A percentile compares a stretch with the other conserved stretches of the same genome.
phyloP scores from a whole-genome alignment of 2,329 filamentous ascomycete genomes.

The Tympanopsis confertula region DNA sequence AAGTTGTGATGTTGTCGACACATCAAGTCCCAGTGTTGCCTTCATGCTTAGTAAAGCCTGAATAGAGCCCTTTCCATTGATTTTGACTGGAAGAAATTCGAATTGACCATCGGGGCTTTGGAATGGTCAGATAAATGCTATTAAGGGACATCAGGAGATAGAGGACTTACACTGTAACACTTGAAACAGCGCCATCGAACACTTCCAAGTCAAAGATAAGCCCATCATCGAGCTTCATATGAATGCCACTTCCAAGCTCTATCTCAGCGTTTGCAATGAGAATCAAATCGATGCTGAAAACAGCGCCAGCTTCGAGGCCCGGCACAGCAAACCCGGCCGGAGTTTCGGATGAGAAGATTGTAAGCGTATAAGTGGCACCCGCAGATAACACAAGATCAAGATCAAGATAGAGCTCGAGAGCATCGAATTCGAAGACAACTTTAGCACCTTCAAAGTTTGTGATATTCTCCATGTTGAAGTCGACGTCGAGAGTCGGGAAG shows the following conservation, averaged over 20 bases:
- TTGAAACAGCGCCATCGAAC: conserved; percentile 34
- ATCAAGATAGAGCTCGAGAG: conserved; percentile 37
- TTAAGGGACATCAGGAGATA: background rate
- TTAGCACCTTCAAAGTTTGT: conserved; percentile 26
- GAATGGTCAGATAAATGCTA: background rate
- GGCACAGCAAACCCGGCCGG: conserved; percentile 26
- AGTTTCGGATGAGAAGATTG: conserved; percentile 32
- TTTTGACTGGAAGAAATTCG: conserved; percentile 41
- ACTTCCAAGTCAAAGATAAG: conserved; percentile 33
- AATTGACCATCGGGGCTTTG: conserved; percentile 37
- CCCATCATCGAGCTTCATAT: conserved; percentile 39
- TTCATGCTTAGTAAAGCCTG: too few species aligned
- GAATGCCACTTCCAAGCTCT: conserved; percentile 39
- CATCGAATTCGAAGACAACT: conserved; percentile 34
- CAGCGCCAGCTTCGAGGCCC: conserved; percentile 27
- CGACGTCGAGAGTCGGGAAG: conserved; percentile 23
- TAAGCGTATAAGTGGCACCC: conserved; percentile 31
- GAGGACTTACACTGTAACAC: conserved; percentile 32
- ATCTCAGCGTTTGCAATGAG: conserved; percentile 31
- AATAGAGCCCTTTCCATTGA: conserved; percentile 32
- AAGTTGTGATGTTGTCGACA: conserved; percentile 9
- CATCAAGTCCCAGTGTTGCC: too few species aligned
- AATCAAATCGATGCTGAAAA: conserved; percentile 39
- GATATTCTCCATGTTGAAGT: conserved; percentile 29
- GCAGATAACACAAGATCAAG: conserved; percentile 28